Percentiles rank a stretch among this genome's conserved stretches.
phyloP scores from a whole-genome alignment of 257 asterid genomes.

The Cynanchum wilfordii region DNA sequence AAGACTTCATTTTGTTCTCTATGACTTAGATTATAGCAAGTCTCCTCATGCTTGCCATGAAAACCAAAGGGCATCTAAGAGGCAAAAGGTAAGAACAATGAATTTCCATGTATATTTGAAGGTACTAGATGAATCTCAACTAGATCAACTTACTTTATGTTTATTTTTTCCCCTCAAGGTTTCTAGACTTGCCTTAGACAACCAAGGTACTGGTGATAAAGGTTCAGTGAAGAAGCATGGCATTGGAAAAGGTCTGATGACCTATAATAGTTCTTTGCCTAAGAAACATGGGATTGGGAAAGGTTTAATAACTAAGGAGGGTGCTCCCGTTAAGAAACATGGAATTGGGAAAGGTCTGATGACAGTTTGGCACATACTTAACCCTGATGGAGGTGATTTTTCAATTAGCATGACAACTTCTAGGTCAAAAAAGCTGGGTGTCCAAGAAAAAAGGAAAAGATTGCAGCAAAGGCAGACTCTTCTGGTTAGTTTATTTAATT shows the following conservation, averaged over 20 bases:
- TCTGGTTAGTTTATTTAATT: conserved; percentile 47
- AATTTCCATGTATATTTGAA: not conserved
- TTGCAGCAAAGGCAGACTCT: conserved; percentile 51
- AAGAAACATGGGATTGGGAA: conserved; percentile 62
- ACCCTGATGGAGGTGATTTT: conserved; percentile 38
- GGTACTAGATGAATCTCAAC: not conserved
- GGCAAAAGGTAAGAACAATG: conserved; percentile 60
- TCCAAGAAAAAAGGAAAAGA: conserved; percentile 50
- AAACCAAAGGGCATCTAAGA: conserved; percentile 36
- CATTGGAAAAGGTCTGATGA: conserved; percentile 73
- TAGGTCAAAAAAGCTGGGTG: conserved; percentile 19
- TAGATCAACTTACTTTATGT: conserved; percentile 9
- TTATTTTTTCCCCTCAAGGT: conserved; percentile 33
- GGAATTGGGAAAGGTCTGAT: conserved; percentile 83
- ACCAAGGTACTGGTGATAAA: conserved; percentile 33
- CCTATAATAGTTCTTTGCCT: conserved; percentile 22
- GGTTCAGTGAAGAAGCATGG: conserved; percentile 39
- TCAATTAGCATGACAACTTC: conserved; percentile 31
- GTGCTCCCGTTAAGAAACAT: conserved; percentile 32
- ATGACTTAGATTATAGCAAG: conserved; percentile 50
- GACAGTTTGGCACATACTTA: conserved; percentile 41
- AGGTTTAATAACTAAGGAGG: conserved; percentile 54
- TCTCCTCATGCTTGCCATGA: conserved; percentile 38
- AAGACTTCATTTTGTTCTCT: conserved; percentile 22
- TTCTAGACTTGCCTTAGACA: conserved; percentile 36